Conservation (phyloP, 345 rosid genomes). For the Sonneratia caseolaris region DNA sequence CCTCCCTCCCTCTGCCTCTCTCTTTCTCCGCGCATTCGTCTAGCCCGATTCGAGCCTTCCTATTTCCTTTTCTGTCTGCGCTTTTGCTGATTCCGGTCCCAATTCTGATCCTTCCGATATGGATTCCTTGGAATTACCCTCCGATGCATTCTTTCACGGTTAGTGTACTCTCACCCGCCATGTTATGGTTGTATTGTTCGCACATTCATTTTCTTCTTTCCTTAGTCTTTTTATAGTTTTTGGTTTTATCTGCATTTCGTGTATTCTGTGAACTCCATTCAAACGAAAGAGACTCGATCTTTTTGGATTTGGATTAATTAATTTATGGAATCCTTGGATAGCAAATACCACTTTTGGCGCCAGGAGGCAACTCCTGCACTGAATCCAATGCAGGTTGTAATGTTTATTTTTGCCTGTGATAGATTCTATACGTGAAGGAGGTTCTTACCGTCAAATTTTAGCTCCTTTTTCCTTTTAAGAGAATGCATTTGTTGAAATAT, state of each 20-base stretch:
- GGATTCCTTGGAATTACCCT: constrained; percentile 27
- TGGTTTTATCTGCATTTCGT: not conserved
- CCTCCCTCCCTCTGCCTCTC: not conserved
- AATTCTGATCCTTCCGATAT: constrained; percentile 12
- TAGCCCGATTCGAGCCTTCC: not conserved
- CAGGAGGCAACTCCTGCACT: not conserved
- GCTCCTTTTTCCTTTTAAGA: not conserved
- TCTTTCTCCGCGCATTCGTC: not conserved
- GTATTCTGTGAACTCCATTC: not conserved
- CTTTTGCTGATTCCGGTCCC: not conserved
- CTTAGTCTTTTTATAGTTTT: not conserved
- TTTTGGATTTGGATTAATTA: not conserved
- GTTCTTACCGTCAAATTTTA: not conserved
- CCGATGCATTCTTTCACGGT: constrained; percentile 15
- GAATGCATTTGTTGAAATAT: not conserved
- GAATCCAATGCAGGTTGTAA: not conserved
- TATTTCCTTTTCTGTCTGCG: not conserved
- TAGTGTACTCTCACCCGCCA: not conserved
- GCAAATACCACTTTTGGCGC: not conserved
- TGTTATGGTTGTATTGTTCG: not conserved
- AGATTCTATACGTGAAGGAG: not conserved
- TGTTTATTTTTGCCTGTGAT: not conserved
- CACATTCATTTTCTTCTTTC: not conserved
- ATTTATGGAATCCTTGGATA: not conserved
- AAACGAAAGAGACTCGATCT: not conserved